A percentile compares a stretch with the other conserved stretches of the same genome.
These are phyloP conservation scores for Colletotrichum lentis DNA, from an alignment of 2,329 filamentous ascomycete genomes.

Conservation along the genomic window DNA sequence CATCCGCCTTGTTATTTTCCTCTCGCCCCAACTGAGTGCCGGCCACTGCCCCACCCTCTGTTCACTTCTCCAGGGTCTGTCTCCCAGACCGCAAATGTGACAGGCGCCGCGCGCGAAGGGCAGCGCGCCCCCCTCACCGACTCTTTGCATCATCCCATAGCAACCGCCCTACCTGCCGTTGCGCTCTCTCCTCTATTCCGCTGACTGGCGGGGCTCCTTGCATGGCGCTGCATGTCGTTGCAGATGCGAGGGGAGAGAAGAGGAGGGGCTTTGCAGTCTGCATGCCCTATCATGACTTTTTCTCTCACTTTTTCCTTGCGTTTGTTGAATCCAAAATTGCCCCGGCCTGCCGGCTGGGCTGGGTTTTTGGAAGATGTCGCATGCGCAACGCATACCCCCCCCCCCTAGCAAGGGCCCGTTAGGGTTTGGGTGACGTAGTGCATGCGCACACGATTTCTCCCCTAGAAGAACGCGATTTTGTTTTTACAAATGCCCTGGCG, in stretches of 20 bases:
- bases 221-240: conserved; percentile 37
- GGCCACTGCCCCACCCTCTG: not conserved
- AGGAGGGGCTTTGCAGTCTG: conserved; percentile 18
- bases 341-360: conserved; percentile 20
- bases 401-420: conserved; percentile 19
- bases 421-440: conserved; percentile 34
- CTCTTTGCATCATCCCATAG: conserved; percentile 34
- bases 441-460: conserved; percentile 27
- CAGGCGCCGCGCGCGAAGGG: conserved; percentile 18
- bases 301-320: not conserved
- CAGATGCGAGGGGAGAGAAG: conserved; percentile 29
- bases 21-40: not conserved
- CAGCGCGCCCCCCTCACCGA: conserved; percentile 31
- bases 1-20: conserved; percentile 10
- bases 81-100: conserved; percentile 37
- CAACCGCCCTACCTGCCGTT: conserved; percentile 31
- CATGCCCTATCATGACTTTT: conserved; percentile 32
- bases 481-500: not conserved
- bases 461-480: not conserved
- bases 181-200: conserved; percentile 1
- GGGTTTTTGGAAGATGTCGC: conserved; percentile 17
- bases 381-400: conserved; percentile 2
- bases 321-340: conserved; percentile 4
- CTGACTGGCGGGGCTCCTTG: conserved; percentile 35
- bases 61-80: not conserved